These are phyloP conservation scores for Osmozyma mogii DNA, from an alignment of 805 yeast genomes.

Conservation along the genomic window DNA sequence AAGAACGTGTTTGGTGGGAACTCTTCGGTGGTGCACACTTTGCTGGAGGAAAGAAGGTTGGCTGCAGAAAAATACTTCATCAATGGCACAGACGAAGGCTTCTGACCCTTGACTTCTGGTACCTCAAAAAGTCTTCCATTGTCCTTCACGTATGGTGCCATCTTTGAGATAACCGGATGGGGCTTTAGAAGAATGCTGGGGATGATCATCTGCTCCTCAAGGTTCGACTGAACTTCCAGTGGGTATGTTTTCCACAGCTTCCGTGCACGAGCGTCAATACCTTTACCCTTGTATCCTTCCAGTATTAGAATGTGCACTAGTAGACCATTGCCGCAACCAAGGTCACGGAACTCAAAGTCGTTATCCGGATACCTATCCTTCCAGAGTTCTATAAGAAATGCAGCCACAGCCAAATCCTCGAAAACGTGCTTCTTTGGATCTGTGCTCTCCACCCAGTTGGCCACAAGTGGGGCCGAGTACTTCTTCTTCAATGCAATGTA, in stretches of 20 bases:
- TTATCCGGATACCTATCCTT: constrained; percentile 33
- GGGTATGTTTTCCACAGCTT: constrained; percentile 85
- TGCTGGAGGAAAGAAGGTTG: constrained; percentile 41
- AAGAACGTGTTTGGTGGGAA: constrained; percentile 68
- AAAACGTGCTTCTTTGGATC: constrained; percentile 95
- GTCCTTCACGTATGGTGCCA: constrained; percentile 48
- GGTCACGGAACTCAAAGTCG: constrained; percentile 67
- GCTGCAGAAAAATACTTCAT: constrained; percentile 50
- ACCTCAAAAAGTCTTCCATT: constrained; percentile 58
- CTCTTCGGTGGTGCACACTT: constrained; percentile 51
- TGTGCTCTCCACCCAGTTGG: constrained; percentile 86
- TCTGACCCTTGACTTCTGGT: constrained; percentile 23
- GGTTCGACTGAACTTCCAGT: constrained; percentile 42
- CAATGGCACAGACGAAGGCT: constrained; percentile 28
- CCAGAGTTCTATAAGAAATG: constrained; percentile 89
- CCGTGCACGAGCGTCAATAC: constrained; percentile 83
- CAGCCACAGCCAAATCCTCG: constrained; percentile 94
- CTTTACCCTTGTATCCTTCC: constrained; percentile 80
- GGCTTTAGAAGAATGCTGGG: constrained; percentile 69
- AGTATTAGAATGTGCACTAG: constrained; percentile 62
- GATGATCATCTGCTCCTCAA: constrained; percentile 75
- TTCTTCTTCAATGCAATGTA: constrained; percentile 76
- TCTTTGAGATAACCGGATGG: constrained; percentile 49
- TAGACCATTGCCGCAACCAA: constrained; percentile 94
- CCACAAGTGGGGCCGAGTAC: constrained; percentile 67